Evolutionary conservation across 768 basidiomycete species (phyloP).

Genomic region (Omphalotus guepiniiformis): DNA sequence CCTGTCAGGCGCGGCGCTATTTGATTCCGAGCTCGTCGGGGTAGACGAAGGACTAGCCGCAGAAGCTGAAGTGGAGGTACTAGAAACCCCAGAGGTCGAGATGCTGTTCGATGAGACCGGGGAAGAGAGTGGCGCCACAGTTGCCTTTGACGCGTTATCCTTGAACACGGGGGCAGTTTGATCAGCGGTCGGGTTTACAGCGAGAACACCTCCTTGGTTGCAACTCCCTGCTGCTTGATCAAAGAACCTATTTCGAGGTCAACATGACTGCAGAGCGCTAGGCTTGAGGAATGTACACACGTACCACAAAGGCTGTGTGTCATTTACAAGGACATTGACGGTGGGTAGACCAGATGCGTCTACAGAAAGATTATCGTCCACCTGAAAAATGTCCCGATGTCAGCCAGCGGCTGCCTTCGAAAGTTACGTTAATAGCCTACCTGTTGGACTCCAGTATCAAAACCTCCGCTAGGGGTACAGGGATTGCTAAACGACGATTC

Average conservation of each 20-base stretch:
- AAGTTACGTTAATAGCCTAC: too few relatives aligned
- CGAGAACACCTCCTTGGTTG: conserved; percentile 32
- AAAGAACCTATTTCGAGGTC: conserved; percentile 26
- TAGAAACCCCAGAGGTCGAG: too few relatives aligned
- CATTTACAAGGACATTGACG: conserved; percentile 27
- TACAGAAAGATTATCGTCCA: conserved; percentile 25
- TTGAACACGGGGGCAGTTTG: conserved; percentile 32
- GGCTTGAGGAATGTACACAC: neutral
- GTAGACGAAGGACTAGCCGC: too few relatives aligned
- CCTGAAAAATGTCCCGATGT: conserved; percentile 16
- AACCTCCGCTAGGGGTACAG: conserved; percentile 29
- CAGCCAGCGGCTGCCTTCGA: too few relatives aligned
- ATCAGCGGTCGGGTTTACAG: conserved; percentile 29
- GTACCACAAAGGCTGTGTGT: conserved; percentile 32
- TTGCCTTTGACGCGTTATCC: conserved; percentile 33
- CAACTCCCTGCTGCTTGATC: conserved; percentile 37
- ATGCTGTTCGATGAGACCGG: too few relatives aligned
- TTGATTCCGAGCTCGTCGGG: too few relatives aligned
- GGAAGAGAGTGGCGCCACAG: too few relatives aligned
- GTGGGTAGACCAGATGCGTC: conserved; percentile 32
- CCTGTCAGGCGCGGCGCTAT: too few relatives aligned
- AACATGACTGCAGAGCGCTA: neutral
- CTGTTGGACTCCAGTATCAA: conserved; percentile 30
- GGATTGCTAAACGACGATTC: conserved; percentile 36
- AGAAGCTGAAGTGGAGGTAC: too few relatives aligned